phyloP scores from a whole-genome alignment of 768 basidiomycete species.

The Holtermanniella nyarrowii region DNA sequence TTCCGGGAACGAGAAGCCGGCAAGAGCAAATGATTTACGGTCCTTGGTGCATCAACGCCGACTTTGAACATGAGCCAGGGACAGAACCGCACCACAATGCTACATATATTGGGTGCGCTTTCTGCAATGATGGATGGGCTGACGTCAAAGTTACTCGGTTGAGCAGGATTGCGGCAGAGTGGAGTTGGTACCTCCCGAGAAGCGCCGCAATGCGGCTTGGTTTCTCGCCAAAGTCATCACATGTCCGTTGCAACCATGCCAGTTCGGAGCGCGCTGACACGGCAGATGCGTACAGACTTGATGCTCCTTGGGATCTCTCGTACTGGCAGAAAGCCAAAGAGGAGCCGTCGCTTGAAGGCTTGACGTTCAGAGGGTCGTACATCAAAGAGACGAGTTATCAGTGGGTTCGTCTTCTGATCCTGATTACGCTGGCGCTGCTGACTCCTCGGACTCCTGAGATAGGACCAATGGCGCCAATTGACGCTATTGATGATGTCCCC shows the following conservation, averaged over 20 bases:
- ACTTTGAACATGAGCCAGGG: background rate
- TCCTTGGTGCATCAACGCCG: constrained; percentile 7
- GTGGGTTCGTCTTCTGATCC: background rate
- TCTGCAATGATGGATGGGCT: too few species aligned
- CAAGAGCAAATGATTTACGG: background rate
- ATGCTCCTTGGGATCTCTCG: constrained; percentile 5
- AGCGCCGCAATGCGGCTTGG: constrained; percentile 7
- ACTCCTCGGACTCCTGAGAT: background rate
- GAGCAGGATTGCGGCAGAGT: constrained; percentile 4
- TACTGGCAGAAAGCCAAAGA: constrained; percentile 5
- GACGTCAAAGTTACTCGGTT: constrained; percentile 2
- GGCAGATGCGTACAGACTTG: constrained; percentile 4
- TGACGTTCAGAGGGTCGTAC: constrained; percentile 7
- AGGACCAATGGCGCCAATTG: background rate
- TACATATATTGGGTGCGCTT: too few species aligned
- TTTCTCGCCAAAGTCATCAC: constrained; percentile 6
- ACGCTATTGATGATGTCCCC: constrained; percentile 4
- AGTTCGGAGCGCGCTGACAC: background rate
- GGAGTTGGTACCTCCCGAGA: background rate
- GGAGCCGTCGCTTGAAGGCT: constrained; percentile 1
- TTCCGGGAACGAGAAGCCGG: background rate
- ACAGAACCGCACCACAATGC: background rate
- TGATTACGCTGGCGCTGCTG: background rate
- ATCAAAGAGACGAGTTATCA: constrained; percentile 1
- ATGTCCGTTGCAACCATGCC: background rate